Base-by-base conservation (phyloP, 164 flowering plant genomes). In the Platanus orientalis region DNA sequence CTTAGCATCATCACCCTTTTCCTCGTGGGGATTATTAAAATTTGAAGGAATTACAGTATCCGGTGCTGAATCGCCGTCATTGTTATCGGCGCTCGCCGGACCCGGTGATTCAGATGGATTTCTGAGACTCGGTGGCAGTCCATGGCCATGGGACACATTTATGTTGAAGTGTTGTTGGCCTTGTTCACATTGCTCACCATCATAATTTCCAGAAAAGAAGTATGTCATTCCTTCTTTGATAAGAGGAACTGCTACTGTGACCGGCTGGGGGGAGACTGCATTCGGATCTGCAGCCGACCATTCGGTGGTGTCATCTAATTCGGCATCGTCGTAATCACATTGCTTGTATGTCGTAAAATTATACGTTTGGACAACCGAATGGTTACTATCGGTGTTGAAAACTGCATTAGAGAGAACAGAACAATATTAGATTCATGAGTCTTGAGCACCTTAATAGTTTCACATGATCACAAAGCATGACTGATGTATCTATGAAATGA, bases 301-400 rank as follows among this genome's bases (percentile, higher is more conserved):
- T 58, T 81, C 65, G 13, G 47, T 57, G 19, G 90, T 86, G 66
- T 89, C 96, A 34, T 75, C 84, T 1, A 71, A 81, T n/a, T 67
- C 65, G 19, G 87, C 78, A 34, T 83, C 63, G 20, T 72, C 70
- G 50, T 64, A 79, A 63, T 91, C 90, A 24, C 98, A 94, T 6
- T 30, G 67, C 29, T 75, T 83, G 83, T 91, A 94, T 17, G 89
- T 88, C 19, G 90, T 83, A 67, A 76, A 50, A 55, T 90, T 90
- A 78, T 87, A 84, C 1, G 96, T 89, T 66, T 84, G 95, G 52
- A 91, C 71, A 0, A 94, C 84, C 1, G 98, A 80, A 29, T 94
- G 98, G 63, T 94, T 94, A 58, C 29, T 89, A 59, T 94, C 88
- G 0, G 96, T 85, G 78, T 91, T 85, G 80, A 94, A 94, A 64